These are phyloP conservation scores for Cladophialophora exuberans DNA, from an alignment of 2,329 filamentous ascomycete genomes.

Conservation along the genomic window DNA sequence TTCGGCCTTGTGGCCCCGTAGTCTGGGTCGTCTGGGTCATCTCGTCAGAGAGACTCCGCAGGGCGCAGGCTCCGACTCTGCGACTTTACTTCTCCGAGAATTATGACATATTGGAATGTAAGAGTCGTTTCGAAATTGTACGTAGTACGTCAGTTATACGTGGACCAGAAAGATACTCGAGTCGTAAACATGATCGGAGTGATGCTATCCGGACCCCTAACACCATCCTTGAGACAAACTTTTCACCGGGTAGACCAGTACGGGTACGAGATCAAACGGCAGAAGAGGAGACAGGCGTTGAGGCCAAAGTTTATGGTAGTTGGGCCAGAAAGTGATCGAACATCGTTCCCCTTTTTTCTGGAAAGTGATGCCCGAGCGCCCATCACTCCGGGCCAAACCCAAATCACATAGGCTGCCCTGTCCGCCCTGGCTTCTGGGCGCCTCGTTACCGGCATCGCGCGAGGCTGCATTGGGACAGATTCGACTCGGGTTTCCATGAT, in stretches of 20 bases:
- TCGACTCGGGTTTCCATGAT: constrained; percentile 23
- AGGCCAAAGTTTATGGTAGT: too few species aligned
- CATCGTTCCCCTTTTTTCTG: constrained; percentile 11
- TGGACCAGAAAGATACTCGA: neutral
- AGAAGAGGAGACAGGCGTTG: neutral
- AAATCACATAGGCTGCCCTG: neutral
- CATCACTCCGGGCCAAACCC: constrained; percentile 2
- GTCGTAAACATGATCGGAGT: neutral
- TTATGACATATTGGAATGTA: constrained; percentile 10
- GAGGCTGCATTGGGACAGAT: constrained; percentile 2
- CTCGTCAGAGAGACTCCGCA: too few species aligned
- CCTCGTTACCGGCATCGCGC: constrained; percentile 1
- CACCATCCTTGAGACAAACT: neutral
- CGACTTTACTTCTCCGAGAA: too few species aligned
- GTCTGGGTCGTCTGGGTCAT: too few species aligned
- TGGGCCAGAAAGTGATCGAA: neutral
- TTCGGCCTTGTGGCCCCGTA: too few species aligned
- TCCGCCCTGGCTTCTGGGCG: neutral
- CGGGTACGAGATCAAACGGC: neutral
- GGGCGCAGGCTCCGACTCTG: too few species aligned
- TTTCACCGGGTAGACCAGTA: neutral
- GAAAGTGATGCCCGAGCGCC: constrained; percentile 13
- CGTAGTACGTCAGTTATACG: too few species aligned
- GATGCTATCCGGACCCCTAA: constrained; percentile 1
- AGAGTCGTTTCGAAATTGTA: too few species aligned